A percentile compares a stretch with the other conserved stretches of the same genome.
Conservation (phyloP, 2,329 filamentous ascomycete species). For the Botryotinia calthae region DNA sequence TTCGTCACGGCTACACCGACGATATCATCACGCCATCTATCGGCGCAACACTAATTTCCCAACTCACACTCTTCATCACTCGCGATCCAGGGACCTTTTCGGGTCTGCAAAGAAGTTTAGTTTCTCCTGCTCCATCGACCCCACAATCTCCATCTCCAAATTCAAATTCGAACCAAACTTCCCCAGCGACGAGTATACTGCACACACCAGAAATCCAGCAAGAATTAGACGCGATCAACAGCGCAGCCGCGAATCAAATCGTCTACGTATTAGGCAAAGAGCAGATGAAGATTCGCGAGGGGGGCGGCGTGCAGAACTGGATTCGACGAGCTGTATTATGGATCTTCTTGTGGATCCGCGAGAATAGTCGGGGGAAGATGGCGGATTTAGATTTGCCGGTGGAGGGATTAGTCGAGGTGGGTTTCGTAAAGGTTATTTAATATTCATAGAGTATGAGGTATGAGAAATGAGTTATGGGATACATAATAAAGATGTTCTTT, state of each 20-base stretch:
- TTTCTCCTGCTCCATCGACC: neutral
- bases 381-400: constrained; percentile 58
- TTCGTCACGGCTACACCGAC: constrained; percentile 72
- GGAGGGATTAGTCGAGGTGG: constrained; percentile 64
- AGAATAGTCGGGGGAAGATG: constrained; percentile 65
- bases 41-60: constrained; percentile 55
- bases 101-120: neutral
- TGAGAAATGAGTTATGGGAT: too few relatives aligned
- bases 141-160: neutral
- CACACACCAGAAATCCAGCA: constrained; percentile 34
- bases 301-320: constrained; percentile 37
- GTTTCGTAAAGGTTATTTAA: constrained; percentile 65
- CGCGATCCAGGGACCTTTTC: constrained; percentile 35
- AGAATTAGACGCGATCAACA: constrained; percentile 47
- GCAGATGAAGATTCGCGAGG: constrained; percentile 50
- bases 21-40: constrained; percentile 65
- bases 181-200: constrained; percentile 19
- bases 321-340: constrained; percentile 49
- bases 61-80: constrained; percentile 53
- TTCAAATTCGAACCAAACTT: neutral
- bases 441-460: too few relatives aligned
- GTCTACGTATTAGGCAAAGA: constrained; percentile 62
- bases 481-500: neutral
- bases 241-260: constrained; percentile 48
- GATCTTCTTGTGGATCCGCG: constrained; percentile 62